A percentile compares a stretch with the other conserved stretches of the same genome.
These are phyloP conservation scores for Termitomyces sp. DNA, from an alignment of 768 basidiomycete genomes.

Conservation along the genomic window DNA sequence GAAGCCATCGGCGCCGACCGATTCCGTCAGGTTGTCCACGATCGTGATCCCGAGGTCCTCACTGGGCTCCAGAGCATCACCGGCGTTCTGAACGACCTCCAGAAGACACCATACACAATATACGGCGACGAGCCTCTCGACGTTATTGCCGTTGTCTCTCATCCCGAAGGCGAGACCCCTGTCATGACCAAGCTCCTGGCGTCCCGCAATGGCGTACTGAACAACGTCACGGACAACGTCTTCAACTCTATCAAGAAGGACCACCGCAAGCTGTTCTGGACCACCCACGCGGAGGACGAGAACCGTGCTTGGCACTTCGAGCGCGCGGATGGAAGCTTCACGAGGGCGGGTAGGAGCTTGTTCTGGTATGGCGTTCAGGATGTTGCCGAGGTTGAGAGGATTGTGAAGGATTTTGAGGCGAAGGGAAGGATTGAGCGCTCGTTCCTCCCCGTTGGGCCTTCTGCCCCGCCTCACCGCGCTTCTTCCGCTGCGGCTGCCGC, in stretches of 20 bases:
- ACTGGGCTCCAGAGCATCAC: slow-evolving; percentile 82
- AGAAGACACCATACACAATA: slow-evolving; percentile 83
- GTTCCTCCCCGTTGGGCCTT: slow-evolving; percentile 84
- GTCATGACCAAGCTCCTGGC: slow-evolving; percentile 92
- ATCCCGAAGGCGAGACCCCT: slow-evolving; percentile 84
- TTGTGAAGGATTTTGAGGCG: slow-evolving; percentile 70
- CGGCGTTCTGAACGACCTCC: slow-evolving; percentile 78
- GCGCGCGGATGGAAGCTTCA: slow-evolving; percentile 96
- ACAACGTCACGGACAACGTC: slow-evolving; percentile 95
- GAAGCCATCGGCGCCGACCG: slow-evolving; percentile 89
- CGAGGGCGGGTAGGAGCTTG: slow-evolving; percentile 85
- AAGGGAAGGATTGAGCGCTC: slow-evolving; percentile 84
- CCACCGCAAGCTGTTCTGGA: slow-evolving; percentile 94
- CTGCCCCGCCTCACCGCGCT: slow-evolving; percentile 53
- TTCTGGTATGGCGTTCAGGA: slow-evolving; percentile 98
- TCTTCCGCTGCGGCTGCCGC: slow-evolving; percentile 16
- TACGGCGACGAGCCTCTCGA: slow-evolving; percentile 99
- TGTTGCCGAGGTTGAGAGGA: slow-evolving; percentile 84
- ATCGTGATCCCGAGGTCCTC: slow-evolving; percentile 91
- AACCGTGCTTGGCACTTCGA: slow-evolving; percentile 99
- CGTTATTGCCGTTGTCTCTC: slow-evolving; percentile 89
- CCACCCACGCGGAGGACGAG: slow-evolving; percentile 93
- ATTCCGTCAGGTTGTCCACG: slow-evolving; percentile 91
- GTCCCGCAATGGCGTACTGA: slow-evolving; percentile 84
- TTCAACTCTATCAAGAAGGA: slow-evolving; percentile 97